A percentile compares a stretch with the other conserved stretches of the same genome.
These are phyloP conservation scores for Pezicula neosporulosa DNA, from an alignment of 2,329 filamentous ascomycete species.

Conservation along the genomic window DNA sequence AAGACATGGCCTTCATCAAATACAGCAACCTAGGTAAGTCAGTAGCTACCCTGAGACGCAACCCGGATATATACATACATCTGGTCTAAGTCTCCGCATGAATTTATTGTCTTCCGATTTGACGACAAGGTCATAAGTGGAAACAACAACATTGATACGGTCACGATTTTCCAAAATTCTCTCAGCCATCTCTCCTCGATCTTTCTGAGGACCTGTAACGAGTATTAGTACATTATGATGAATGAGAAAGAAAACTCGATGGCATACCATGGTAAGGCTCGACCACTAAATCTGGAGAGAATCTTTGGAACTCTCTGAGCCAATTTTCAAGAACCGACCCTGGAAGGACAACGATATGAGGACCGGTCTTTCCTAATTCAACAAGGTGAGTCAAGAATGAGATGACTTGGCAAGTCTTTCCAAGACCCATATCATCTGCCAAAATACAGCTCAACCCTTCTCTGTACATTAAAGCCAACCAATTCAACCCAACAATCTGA, in stretches of 20 bases:
- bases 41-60: slow-evolving; percentile 4
- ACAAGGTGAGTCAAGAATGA: slow-evolving; percentile 83
- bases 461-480: slow-evolving; percentile 81
- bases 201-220: slow-evolving; percentile 63
- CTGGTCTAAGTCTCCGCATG: slow-evolving; percentile 51
- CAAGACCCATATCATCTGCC: slow-evolving; percentile 95
- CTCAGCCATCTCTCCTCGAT: slow-evolving; percentile 65
- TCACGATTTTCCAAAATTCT: slow-evolving; percentile 61
- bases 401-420: slow-evolving; percentile 97
- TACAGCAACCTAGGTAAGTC: slow-evolving; percentile 41
- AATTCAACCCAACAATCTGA: slow-evolving; percentile 91
- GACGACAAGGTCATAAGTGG: slow-evolving; percentile 64
- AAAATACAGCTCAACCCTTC: slow-evolving; percentile 83
- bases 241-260: not conserved
- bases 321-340: slow-evolving; percentile 95
- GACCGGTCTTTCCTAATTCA: slow-evolving; percentile 64
- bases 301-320: slow-evolving; percentile 84
- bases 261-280: slow-evolving; percentile 57
- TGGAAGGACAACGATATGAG: slow-evolving; percentile 83
- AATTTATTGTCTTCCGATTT: slow-evolving; percentile 60
- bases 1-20: slow-evolving; percentile 95
- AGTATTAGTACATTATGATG: slow-evolving; percentile 4
- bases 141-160: slow-evolving; percentile 68
- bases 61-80: slow-evolving; percentile 30
- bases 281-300: slow-evolving; percentile 74